A percentile compares a stretch with the other conserved stretches of the same genome.
Conservation (phyloP, 148 eudicot genomes). For the Drosera capensis region DNA sequence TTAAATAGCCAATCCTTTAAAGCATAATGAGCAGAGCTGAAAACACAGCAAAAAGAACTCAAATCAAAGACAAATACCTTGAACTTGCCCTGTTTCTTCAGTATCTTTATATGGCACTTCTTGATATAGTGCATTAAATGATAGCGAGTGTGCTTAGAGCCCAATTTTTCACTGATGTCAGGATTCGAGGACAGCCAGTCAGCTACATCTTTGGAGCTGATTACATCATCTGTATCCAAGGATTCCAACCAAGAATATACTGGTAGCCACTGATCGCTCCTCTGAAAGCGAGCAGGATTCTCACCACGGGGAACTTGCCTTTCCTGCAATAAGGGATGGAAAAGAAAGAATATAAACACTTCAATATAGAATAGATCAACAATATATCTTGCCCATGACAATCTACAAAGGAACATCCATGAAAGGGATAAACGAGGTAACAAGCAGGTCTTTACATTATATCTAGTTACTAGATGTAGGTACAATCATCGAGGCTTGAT, state of each 20-base stretch:
- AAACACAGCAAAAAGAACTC: background rate
- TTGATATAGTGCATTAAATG: conserved; percentile 86
- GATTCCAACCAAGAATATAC: conserved; percentile 93
- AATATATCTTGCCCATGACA: too few relatives aligned
- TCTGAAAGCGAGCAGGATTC: conserved; percentile 63
- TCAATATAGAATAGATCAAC: background rate
- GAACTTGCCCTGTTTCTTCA: conserved; percentile 62
- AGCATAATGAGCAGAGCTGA: background rate
- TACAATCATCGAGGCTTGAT: too few relatives aligned
- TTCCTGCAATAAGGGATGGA: conserved; percentile 17
- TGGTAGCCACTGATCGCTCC: conserved; percentile 86
- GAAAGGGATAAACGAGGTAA: too few relatives aligned
- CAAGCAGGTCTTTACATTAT: too few relatives aligned
- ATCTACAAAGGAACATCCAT: too few relatives aligned
- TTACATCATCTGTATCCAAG: conserved; percentile 57
- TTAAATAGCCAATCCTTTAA: background rate
- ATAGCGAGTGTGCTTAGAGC: conserved; percentile 74
- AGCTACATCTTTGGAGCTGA: conserved; percentile 64
- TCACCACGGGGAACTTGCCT: conserved; percentile 30
- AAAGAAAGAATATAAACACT: conserved; percentile 1
- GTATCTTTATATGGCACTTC: conserved; percentile 71
- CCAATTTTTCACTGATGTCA: conserved; percentile 46
- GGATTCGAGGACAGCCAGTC: conserved; percentile 76
- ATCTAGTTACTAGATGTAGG: too few relatives aligned
- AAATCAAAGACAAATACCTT: conserved; percentile 14